Conservation (phyloP, 176 grass and related monocot genomes). For the Bothriochloa decipiens region DNA sequence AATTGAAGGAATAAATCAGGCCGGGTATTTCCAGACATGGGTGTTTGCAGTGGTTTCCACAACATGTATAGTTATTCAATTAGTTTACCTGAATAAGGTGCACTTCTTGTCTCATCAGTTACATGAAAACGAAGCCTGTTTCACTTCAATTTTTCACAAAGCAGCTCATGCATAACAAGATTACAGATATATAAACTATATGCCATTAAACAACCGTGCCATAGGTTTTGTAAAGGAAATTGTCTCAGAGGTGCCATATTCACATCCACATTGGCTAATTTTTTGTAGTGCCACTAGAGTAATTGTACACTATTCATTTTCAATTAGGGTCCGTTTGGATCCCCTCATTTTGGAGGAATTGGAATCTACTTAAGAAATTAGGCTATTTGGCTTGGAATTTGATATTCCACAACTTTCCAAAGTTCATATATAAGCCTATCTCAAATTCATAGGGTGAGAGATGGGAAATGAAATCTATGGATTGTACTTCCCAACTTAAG, state of each 20-base stretch:
- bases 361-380: no score
- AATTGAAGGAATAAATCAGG: conserved; percentile 83
- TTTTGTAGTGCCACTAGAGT: not conserved
- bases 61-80: conserved; percentile 81
- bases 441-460: no score
- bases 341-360: no score
- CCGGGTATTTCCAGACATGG: conserved; percentile 91
- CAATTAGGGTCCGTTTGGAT: not conserved
- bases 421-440: no score
- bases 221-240: not conserved
- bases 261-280: not conserved
- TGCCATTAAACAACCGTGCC: not conserved
- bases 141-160: not conserved
- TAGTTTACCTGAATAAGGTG: conserved; percentile 99
- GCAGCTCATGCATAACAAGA: not conserved
- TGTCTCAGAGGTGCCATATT: not conserved
- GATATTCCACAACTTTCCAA: no score
- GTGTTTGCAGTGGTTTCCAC: conserved; percentile 77
- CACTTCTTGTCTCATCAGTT: not conserved
- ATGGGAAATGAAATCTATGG: no score
- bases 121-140: not conserved
- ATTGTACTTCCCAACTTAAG: no score
- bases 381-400: no score
- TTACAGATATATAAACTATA: not conserved
- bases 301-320: not conserved